A percentile compares a stretch with the other conserved stretches of the same genome.
Conservation (phyloP, 805 yeast genomes). For the Candida sakaeoensis region DNA sequence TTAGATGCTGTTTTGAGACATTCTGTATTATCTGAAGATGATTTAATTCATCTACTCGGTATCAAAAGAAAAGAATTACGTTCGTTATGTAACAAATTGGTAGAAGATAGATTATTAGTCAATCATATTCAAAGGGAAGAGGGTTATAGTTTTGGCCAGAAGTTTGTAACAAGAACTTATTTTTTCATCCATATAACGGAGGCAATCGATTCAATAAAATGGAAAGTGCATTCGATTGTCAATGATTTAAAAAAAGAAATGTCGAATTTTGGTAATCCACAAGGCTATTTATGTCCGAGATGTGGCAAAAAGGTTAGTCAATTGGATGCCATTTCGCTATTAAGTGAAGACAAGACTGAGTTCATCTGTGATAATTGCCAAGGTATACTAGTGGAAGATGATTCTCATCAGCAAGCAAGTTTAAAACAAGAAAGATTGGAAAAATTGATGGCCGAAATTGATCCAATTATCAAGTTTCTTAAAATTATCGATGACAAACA, state of each 20-base stretch:
- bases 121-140: slow-evolving; percentile 63
- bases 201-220: slow-evolving; percentile 91
- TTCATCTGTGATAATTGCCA: slow-evolving; percentile 86
- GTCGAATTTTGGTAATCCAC: slow-evolving; percentile 82
- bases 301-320: slow-evolving; percentile 81
- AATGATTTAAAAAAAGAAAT: slow-evolving; percentile 75
- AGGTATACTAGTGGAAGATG: slow-evolving; percentile 77
- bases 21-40: slow-evolving; percentile 90
- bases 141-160: slow-evolving; percentile 48
- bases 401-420: slow-evolving; percentile 75
- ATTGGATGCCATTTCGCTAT: slow-evolving; percentile 78
- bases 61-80: slow-evolving; percentile 85
- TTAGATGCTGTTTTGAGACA: slow-evolving; percentile 86
- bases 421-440: slow-evolving; percentile 80
- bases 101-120: slow-evolving; percentile 78
- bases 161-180: slow-evolving; percentile 73
- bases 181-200: slow-evolving; percentile 87
- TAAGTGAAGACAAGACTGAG: slow-evolving; percentile 74
- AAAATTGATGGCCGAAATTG: slow-evolving; percentile 80
- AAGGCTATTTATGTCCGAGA: slow-evolving; percentile 87
- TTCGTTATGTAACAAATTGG: slow-evolving; percentile 70
- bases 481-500: slow-evolving; percentile 47
- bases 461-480: slow-evolving; percentile 79
- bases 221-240: slow-evolving; percentile 91
- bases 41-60: slow-evolving; percentile 73